phyloP scores from a whole-genome alignment of 2,329 filamentous ascomycete species.

The Claviceps arundinis region DNA sequence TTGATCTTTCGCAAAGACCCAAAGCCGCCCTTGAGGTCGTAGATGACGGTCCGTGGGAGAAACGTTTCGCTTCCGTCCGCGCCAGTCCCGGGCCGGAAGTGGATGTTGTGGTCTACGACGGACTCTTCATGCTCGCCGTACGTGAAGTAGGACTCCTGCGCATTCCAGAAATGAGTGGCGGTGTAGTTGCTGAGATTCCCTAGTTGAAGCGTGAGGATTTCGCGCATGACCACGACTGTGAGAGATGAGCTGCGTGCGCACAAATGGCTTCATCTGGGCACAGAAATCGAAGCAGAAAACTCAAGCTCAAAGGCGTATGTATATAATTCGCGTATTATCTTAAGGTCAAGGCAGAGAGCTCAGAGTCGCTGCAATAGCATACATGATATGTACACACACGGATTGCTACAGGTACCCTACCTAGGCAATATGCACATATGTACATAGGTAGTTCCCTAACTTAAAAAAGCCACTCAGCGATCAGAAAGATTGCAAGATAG shows the following conservation, averaged over 20 bases:
- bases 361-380: no score
- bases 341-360: no score
- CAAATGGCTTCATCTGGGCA: neutral
- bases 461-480: neutral
- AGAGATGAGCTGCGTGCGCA: neutral
- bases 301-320: neutral
- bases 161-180: conserved; percentile 95
- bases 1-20: conserved; percentile 80
- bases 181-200: conserved; percentile 88
- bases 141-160: conserved; percentile 97
- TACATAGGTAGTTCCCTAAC: neutral
- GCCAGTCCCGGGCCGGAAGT: conserved; percentile 74
- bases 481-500: neutral
- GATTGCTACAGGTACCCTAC: no score
- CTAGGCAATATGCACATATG: neutral
- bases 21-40: conserved; percentile 90
- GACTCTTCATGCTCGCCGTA: conserved; percentile 43
- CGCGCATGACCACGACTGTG: conserved; percentile 52
- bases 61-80: conserved; percentile 82
- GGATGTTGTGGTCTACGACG: conserved; percentile 45
- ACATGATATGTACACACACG: no score
- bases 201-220: conserved; percentile 87
- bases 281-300: neutral
- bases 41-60: conserved; percentile 81
- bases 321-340: no score